Evolutionary conservation across 176 grass and related monocot genomes (phyloP).

Genomic region (Juncus inflexus): DNA sequence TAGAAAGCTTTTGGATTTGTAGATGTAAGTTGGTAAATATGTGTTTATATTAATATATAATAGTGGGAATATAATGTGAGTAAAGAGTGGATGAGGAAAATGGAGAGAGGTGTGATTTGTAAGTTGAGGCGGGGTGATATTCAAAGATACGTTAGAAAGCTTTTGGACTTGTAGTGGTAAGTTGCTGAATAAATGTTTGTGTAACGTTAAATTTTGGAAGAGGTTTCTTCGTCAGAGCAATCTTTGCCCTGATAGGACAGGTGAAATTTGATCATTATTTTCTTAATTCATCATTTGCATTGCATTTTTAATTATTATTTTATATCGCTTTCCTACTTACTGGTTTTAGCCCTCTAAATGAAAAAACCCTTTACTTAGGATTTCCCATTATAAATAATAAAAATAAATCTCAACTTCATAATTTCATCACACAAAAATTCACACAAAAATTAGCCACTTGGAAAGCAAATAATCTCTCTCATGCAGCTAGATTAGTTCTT

Average conservation of each 20-base stretch:
- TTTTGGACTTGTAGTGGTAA: neutral
- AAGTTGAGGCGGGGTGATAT: conserved; percentile 60
- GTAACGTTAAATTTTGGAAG: conserved; percentile 40
- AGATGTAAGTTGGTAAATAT: neutral
- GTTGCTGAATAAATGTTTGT: neutral
- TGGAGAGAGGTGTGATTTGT: conserved; percentile 59
- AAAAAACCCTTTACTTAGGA: neutral
- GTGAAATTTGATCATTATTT: no score
- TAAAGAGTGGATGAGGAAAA: conserved; percentile 87
- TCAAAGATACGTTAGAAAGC: conserved; percentile 20
- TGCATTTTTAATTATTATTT: no score
- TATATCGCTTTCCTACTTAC: neutral
- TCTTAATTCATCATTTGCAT: no score
- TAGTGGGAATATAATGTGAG: conserved; percentile 7
- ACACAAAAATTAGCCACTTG: neutral
- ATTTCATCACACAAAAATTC: neutral
- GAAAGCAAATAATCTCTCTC: conserved; percentile 1
- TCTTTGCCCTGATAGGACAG: no score
- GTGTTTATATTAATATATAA: neutral
- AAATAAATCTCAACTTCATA: neutral
- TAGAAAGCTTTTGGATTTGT: conserved; percentile 14
- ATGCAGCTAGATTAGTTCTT: neutral
- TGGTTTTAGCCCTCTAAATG: neutral
- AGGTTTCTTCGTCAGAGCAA: conserved; percentile 19
- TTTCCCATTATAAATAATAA: neutral